These are phyloP conservation scores for Aureobasidium sp. DNA, from an alignment of 2,329 filamentous ascomycete genomes.

Conservation along the genomic window DNA sequence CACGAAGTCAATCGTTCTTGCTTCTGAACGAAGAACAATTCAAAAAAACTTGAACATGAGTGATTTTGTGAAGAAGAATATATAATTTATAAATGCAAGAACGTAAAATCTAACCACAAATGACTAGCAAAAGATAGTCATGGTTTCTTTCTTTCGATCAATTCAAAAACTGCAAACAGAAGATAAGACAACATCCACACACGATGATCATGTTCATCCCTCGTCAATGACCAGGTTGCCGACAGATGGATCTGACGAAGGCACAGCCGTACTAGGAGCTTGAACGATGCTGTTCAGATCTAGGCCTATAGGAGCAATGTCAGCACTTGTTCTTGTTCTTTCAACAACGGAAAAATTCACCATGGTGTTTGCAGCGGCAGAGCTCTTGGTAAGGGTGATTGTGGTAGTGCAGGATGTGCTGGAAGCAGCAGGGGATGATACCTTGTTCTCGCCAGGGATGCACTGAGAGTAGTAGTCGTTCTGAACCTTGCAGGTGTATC, in stretches of 20 bases:
- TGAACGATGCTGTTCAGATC: conserved; percentile 12
- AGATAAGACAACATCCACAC: neutral
- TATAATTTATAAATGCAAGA: neutral
- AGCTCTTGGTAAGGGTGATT: conserved; percentile 10
- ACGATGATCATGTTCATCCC: neutral
- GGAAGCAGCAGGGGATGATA: conserved; percentile 11
- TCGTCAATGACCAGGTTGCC: neutral
- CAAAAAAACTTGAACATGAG: too few relatives aligned
- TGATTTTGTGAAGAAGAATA: neutral
- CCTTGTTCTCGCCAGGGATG: conserved; percentile 11
- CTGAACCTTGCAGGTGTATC: conserved; percentile 25
- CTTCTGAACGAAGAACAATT: too few relatives aligned
- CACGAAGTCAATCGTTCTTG: too few relatives aligned
- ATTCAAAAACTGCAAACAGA: neutral
- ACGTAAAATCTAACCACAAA: neutral
- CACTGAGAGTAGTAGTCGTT: conserved; percentile 33
- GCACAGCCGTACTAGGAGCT: conserved; percentile 16
- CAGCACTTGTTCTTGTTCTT: neutral
- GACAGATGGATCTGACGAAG: conserved; percentile 12
- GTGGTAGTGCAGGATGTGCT: conserved; percentile 12
- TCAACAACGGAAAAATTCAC: neutral
- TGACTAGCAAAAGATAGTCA: neutral
- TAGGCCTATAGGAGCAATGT: neutral
- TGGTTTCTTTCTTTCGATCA: neutral
- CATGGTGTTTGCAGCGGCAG: neutral